Evolutionary conservation across 169 alveolate species (phyloP).

Genomic region (Cryptosporidium parvum): DNA sequence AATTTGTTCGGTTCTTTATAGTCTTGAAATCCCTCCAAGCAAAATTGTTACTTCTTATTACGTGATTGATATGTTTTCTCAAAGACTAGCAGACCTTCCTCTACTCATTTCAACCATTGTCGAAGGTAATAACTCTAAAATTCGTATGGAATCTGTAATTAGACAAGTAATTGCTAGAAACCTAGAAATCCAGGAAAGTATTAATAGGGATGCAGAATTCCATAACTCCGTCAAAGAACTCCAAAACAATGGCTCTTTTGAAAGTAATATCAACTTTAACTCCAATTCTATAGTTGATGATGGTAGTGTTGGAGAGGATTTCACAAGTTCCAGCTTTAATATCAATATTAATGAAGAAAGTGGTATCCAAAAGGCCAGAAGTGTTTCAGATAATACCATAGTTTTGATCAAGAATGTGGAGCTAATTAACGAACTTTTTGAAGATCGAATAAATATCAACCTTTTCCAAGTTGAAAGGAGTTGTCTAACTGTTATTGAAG

Average conservation of each 20-base stretch:
- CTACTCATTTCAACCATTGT: conserved; percentile 55
- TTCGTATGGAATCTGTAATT: conserved; percentile 43
- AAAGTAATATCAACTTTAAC: conserved; percentile 30
- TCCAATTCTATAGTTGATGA: conserved; percentile 15
- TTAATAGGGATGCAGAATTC: conserved; percentile 9
- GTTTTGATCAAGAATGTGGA: conserved; percentile 56
- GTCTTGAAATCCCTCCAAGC: conserved; percentile 49
- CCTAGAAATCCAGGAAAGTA: conserved; percentile 19
- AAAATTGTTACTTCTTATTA: conserved; percentile 41
- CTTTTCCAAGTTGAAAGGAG: conserved; percentile 55
- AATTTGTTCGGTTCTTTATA: conserved; percentile 26
- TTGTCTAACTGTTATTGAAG: conserved; percentile 44
- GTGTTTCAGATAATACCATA: not conserved
- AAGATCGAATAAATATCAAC: conserved; percentile 51
- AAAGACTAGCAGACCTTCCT: conserved; percentile 59
- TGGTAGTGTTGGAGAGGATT: conserved; percentile 16
- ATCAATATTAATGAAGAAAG: conserved; percentile 41
- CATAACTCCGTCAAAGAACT: not conserved
- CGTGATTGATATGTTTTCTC: conserved; percentile 65
- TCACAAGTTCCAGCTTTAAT: conserved; percentile 21
- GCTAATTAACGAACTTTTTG: conserved; percentile 17
- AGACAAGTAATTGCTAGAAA: conserved; percentile 11
- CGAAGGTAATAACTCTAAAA: conserved; percentile 55
- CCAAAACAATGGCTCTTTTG: not conserved
- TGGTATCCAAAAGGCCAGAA: conserved; percentile 15